phyloP scores from a whole-genome alignment of 2,329 filamentous ascomycete species.

The Fusarium phyllophilum region DNA sequence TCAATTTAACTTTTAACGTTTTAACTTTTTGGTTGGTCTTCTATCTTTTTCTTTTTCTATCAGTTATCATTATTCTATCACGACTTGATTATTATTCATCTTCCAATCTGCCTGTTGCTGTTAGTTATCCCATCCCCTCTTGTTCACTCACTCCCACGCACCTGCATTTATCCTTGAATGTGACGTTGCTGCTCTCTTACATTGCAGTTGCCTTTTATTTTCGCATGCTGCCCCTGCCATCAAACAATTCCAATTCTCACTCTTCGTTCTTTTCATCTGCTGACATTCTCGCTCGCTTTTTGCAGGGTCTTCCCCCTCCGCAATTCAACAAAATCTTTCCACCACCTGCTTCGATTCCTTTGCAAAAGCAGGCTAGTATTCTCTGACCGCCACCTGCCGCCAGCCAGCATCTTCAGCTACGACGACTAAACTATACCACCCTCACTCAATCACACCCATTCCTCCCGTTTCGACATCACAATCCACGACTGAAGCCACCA shows the following conservation, averaged over 20 bases:
- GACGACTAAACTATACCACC: conserved; percentile 3
- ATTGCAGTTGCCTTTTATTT: conserved; percentile 6
- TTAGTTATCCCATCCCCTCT: conserved; percentile 13
- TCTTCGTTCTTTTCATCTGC: conserved; percentile 10
- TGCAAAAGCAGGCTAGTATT: conserved; percentile 25
- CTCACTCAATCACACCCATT: conserved; percentile 13
- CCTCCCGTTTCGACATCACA: background rate
- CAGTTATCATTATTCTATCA: conserved; percentile 4
- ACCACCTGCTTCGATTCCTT: conserved; percentile 12
- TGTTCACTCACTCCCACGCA: background rate
- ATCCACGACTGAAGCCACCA: conserved; percentile 14
- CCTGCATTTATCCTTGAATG: conserved; percentile 11
- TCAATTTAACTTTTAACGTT: conserved; percentile 5
- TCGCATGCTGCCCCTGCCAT: conserved; percentile 9
- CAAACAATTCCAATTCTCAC: background rate
- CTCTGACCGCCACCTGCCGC: conserved; percentile 32
- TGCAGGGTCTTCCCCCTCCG: conserved; percentile 18
- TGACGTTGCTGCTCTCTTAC: conserved; percentile 27
- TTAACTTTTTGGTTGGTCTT: background rate
- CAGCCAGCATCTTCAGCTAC: conserved; percentile 14
- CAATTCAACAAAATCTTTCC: conserved; percentile 3
- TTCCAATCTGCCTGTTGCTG: background rate
- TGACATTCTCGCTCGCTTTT: conserved; percentile 10
- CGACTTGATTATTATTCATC: conserved; percentile 1
- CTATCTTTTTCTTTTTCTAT: conserved; percentile 1